phyloP scores from a whole-genome alignment of 2,329 filamentous ascomycete species.

The Ophiocordyceps sinensis region DNA sequence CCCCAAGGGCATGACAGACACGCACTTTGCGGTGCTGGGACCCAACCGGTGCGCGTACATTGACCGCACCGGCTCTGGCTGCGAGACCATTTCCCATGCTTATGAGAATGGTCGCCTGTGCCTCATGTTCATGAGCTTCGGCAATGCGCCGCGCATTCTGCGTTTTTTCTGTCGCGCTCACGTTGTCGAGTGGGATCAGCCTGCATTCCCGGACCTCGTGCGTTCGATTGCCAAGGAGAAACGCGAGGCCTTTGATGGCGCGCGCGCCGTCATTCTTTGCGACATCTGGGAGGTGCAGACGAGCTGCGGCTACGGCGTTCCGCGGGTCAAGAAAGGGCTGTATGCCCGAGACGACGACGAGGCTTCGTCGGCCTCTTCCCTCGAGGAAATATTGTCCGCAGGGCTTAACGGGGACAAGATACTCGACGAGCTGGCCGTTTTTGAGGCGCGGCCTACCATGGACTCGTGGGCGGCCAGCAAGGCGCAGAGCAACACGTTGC shows the following conservation, averaged over 20 bases:
- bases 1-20: slow-evolving; percentile 52
- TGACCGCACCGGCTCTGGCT: slow-evolving; percentile 61
- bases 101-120: slow-evolving; percentile 66
- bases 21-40: slow-evolving; percentile 46
- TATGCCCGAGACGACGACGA: slow-evolving; percentile 14
- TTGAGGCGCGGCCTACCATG: slow-evolving; percentile 41
- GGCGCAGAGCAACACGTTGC: slow-evolving; percentile 31
- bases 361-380: slow-evolving; percentile 1
- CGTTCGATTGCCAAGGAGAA: slow-evolving; percentile 21
- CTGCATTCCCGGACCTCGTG: slow-evolving; percentile 33
- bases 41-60: slow-evolving; percentile 52
- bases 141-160: slow-evolving; percentile 43
- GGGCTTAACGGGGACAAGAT: slow-evolving; percentile 8
- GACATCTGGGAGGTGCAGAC: slow-evolving; percentile 53
- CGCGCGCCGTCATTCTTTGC: slow-evolving; percentile 45
- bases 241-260: slow-evolving; percentile 27
- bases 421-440: slow-evolving; percentile 23
- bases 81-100: slow-evolving; percentile 61
- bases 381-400: slow-evolving; percentile 12
- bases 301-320: slow-evolving; percentile 52
- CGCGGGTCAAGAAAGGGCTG: slow-evolving; percentile 28
- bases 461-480: slow-evolving; percentile 34
- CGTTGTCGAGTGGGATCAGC: slow-evolving; percentile 45
- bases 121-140: slow-evolving; percentile 59
- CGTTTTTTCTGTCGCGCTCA: slow-evolving; percentile 45